These are phyloP conservation scores for Trichomonascaceae sp. DNA, from an alignment of 1,139 yeast species.

Conservation along the genomic window DNA sequence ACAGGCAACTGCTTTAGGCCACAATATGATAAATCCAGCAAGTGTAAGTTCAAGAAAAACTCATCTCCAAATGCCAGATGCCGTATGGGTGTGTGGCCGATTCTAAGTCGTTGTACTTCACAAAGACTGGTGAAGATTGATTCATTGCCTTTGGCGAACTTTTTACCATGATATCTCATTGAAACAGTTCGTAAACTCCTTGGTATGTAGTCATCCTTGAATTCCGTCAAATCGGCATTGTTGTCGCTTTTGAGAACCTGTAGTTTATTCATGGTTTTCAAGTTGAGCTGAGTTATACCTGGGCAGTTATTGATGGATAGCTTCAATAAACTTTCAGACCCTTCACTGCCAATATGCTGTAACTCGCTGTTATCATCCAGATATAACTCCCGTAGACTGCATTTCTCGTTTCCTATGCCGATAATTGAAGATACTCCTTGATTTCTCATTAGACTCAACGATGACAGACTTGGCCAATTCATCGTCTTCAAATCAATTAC, in stretches of 20 bases:
- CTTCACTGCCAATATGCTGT: slow-evolving; percentile 1
- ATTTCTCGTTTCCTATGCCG: slow-evolving; percentile 1
- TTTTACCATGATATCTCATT: slow-evolving; percentile 1
- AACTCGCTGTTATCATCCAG: slow-evolving; percentile 15
- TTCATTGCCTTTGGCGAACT: background rate
- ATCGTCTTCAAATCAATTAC: background rate
- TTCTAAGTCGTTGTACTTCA: slow-evolving; percentile 24
- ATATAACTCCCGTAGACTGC: slow-evolving; percentile 13
- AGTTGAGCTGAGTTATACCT: slow-evolving; percentile 1
- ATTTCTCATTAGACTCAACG: slow-evolving; percentile 17
- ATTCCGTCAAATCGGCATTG: slow-evolving; percentile 12
- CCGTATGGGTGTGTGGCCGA: slow-evolving; percentile 23
- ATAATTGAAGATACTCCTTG: slow-evolving; percentile 19
- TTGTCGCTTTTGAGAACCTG: slow-evolving; percentile 7
- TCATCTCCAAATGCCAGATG: slow-evolving; percentile 12
- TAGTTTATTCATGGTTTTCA: background rate
- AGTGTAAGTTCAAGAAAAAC: slow-evolving; percentile 30
- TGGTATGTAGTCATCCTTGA: slow-evolving; percentile 9
- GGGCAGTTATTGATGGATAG: slow-evolving; percentile 3
- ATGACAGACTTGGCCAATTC: slow-evolving; percentile 17
- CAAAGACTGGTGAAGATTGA: slow-evolving; percentile 5
- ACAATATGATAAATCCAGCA: slow-evolving; percentile 29
- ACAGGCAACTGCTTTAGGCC: slow-evolving; percentile 26
- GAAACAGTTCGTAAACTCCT: slow-evolving; percentile 2
- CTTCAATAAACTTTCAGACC: slow-evolving; percentile 1